These are phyloP conservation scores for Vigna reflexopilosa DNA, from an alignment of 306 rosid genomes.

Conservation along the genomic window DNA sequence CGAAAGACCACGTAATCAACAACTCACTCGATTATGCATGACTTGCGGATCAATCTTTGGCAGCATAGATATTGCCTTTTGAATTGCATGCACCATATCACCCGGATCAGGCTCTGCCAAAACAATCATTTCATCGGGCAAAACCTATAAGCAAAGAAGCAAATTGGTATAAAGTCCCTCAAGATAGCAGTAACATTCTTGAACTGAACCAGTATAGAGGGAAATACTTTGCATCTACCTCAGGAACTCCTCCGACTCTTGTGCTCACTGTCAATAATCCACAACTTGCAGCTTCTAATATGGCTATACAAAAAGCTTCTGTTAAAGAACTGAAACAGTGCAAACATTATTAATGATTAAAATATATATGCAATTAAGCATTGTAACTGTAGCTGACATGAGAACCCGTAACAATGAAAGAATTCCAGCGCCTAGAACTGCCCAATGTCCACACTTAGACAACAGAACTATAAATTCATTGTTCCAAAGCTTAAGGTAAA, in stretches of 20 bases:
- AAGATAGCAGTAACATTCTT: slow-evolving; percentile 18
- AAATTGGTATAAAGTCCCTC: slow-evolving; percentile 32
- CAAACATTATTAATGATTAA: slow-evolving; percentile 32
- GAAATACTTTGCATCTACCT: slow-evolving; percentile 55
- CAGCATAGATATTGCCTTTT: slow-evolving; percentile 72
- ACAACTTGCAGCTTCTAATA: slow-evolving; percentile 96
- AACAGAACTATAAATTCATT: slow-evolving; percentile 1
- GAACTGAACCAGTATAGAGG: slow-evolving; percentile 26
- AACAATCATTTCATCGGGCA: slow-evolving; percentile 93
- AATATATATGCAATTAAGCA: neutral
- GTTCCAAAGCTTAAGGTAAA: slow-evolving; percentile 2
- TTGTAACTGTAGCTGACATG: neutral
- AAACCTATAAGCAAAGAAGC: slow-evolving; percentile 68
- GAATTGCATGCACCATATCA: slow-evolving; percentile 85
- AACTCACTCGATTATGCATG: slow-evolving; percentile 87
- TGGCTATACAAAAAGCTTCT: slow-evolving; percentile 98
- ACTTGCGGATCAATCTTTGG: slow-evolving; percentile 82
- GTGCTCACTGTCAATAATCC: slow-evolving; percentile 95
- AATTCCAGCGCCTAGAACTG: slow-evolving; percentile 15
- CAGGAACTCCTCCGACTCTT: slow-evolving; percentile 94
- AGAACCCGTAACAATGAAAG: slow-evolving; percentile 10
- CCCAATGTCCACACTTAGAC: slow-evolving; percentile 27
- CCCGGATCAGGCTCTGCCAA: slow-evolving; percentile 87
- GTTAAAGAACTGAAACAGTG: slow-evolving; percentile 76
- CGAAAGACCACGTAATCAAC: slow-evolving; percentile 36